phyloP scores from a whole-genome alignment of 805 yeast genomes.

The Metschnikowia proteae region DNA sequence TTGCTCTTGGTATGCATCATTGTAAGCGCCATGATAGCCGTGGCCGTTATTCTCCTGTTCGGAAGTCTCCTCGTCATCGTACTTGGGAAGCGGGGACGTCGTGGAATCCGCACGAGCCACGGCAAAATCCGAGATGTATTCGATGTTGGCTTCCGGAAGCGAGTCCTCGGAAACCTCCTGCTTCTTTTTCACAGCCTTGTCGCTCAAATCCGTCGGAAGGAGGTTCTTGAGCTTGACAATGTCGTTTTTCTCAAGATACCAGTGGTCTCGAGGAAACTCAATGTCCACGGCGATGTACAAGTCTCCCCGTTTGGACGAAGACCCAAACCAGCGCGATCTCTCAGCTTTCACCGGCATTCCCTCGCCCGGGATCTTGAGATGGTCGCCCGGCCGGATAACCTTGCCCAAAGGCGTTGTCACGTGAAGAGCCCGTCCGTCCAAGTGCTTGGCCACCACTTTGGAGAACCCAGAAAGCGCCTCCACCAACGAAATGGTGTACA shows the following conservation, averaged over 20 bases:
- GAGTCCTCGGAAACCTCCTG: conserved; percentile 25
- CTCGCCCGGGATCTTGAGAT: conserved; percentile 59
- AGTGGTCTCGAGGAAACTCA: conserved; percentile 79
- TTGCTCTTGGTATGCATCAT: conserved; percentile 22
- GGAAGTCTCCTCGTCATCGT: conserved; percentile 19
- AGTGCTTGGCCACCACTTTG: conserved; percentile 58
- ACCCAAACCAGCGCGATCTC: conserved; percentile 18
- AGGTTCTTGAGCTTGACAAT: conserved; percentile 49
- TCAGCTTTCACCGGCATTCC: conserved; percentile 72
- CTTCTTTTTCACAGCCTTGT: conserved; percentile 19
- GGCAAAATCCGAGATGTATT: conserved; percentile 33
- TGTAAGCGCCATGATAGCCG: conserved; percentile 12
- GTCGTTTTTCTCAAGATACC: conserved; percentile 78
- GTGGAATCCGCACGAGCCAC: conserved; percentile 20
- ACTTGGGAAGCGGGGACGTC: conserved; percentile 25
- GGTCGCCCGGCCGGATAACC: conserved; percentile 76
- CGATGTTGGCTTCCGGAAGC: conserved; percentile 36
- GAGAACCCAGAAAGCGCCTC: conserved; percentile 87
- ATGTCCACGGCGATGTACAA: conserved; percentile 66
- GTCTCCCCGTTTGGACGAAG: conserved; percentile 51
- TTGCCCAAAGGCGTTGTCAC: conserved; percentile 70
- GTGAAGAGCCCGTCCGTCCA: conserved; percentile 74
- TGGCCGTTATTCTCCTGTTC: conserved; percentile 5
- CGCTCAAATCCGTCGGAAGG: conserved; percentile 41
- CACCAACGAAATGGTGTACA: conserved; percentile 57